Conservation (phyloP, 2,329 filamentous ascomycete species). For the Pseudocercospora fijiensis region DNA sequence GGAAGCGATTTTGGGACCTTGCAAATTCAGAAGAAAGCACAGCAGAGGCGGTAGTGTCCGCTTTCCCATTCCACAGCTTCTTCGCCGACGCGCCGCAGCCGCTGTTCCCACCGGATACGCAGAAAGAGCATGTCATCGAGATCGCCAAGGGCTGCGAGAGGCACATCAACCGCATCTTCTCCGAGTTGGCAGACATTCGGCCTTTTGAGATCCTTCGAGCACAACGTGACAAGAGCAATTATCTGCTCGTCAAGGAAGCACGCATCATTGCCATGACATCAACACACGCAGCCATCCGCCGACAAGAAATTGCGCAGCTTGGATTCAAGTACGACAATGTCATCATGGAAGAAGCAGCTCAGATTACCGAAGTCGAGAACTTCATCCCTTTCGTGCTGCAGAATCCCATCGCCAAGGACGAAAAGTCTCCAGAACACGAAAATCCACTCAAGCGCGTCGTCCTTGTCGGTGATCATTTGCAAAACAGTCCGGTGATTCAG, state of each 20-base stretch:
- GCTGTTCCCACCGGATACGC: slow-evolving; percentile 67
- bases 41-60: slow-evolving; percentile 60
- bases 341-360: slow-evolving; percentile 96
- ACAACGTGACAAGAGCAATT: slow-evolving; percentile 91
- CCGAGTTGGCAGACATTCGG: slow-evolving; percentile 85
- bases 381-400: slow-evolving; percentile 96
- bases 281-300: slow-evolving; percentile 92
- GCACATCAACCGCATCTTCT: slow-evolving; percentile 87
- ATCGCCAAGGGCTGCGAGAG: slow-evolving; percentile 80
- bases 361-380: slow-evolving; percentile 95
- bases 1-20: slow-evolving; percentile 77
- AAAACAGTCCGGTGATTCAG: slow-evolving; percentile 95
- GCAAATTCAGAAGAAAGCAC: slow-evolving; percentile 52
- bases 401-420: slow-evolving; percentile 45
- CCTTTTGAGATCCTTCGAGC: slow-evolving; percentile 92
- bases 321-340: slow-evolving; percentile 98
- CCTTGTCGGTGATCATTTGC: slow-evolving; percentile 89
- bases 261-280: slow-evolving; percentile 98
- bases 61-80: slow-evolving; percentile 85
- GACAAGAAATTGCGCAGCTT: slow-evolving; percentile 84
- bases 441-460: slow-evolving; percentile 82
- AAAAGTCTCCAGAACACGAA: slow-evolving; percentile 49
- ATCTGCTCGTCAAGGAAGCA: slow-evolving; percentile 92
- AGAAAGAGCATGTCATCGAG: slow-evolving; percentile 68
- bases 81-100: slow-evolving; percentile 86